These are phyloP conservation scores for Pythium folliculosum DNA, from an alignment of 352 stramenopile species.

Conservation along the genomic window DNA sequence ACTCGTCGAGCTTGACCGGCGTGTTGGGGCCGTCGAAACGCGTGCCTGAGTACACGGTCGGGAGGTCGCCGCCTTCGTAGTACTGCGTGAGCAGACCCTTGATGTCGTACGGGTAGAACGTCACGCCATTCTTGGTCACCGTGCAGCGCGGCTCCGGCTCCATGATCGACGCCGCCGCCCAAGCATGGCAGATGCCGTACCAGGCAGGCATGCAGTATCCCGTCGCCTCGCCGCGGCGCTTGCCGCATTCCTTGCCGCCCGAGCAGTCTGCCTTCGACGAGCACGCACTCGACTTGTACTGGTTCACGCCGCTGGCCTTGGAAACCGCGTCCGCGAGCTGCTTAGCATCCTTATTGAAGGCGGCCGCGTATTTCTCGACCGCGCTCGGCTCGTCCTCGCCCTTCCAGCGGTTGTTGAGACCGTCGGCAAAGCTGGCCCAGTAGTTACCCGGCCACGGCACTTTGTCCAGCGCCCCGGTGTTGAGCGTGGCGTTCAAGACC, in stretches of 20 bases:
- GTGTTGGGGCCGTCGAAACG: slow-evolving; percentile 9
- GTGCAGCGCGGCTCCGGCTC: slow-evolving; percentile 23
- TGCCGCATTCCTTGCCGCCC: slow-evolving; percentile 8
- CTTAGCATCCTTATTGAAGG: slow-evolving; percentile 25
- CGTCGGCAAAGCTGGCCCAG: slow-evolving; percentile 61
- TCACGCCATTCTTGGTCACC: slow-evolving; percentile 42
- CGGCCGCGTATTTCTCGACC: slow-evolving; percentile 31
- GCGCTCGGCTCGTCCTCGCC: slow-evolving; percentile 19
- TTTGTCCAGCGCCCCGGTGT: neutral
- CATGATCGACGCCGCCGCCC: slow-evolving; percentile 21
- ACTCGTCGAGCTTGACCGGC: slow-evolving; percentile 6
- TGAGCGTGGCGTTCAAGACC: slow-evolving; percentile 8
- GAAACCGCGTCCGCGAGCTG: slow-evolving; percentile 26
- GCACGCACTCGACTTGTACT: slow-evolving; percentile 10
- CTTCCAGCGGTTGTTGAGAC: slow-evolving; percentile 60
- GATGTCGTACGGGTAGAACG: slow-evolving; percentile 28
- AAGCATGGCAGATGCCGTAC: slow-evolving; percentile 26
- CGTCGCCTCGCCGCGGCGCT: slow-evolving; percentile 5
- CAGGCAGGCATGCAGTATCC: slow-evolving; percentile 20
- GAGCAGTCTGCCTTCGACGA: slow-evolving; percentile 8
- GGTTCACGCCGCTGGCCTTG: slow-evolving; percentile 18
- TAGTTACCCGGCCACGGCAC: slow-evolving; percentile 58
- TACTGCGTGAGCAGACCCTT: slow-evolving; percentile 25
- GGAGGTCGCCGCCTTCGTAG: slow-evolving; percentile 9
- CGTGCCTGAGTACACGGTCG: slow-evolving; percentile 5